These are phyloP conservation scores for Smittium culicis DNA, from an alignment of 371 early-diverging fungal genomes.

Conservation along the genomic window DNA sequence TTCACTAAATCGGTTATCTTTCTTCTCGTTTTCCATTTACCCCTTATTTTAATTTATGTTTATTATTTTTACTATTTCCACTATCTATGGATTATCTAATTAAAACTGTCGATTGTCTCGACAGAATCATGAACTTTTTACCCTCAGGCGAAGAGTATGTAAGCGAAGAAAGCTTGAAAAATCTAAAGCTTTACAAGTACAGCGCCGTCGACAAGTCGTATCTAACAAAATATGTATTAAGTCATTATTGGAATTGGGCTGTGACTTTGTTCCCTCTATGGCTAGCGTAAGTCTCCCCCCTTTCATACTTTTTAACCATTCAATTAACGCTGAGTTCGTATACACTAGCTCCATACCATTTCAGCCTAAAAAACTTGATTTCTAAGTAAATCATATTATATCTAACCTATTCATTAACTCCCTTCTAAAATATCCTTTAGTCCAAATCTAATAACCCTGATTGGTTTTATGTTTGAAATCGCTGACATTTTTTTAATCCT, in stretches of 20 bases:
- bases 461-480: constrained; percentile 78
- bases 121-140: constrained; percentile 4
- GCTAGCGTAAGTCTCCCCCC: constrained; percentile 77
- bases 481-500: constrained; percentile 51
- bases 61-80: too few relatives aligned
- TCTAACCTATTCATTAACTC: neutral
- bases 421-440: constrained; percentile 31
- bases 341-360: too few relatives aligned
- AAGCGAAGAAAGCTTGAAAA: constrained; percentile 46
- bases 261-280: constrained; percentile 75
- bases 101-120: too few relatives aligned
- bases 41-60: too few relatives aligned
- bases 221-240: constrained; percentile 61
- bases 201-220: constrained; percentile 69
- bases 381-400: neutral
- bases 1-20: too few relatives aligned
- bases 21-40: too few relatives aligned
- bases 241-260: constrained; percentile 80
- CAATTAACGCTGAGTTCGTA: too few relatives aligned
- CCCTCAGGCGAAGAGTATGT: constrained; percentile 33
- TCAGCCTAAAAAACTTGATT: too few relatives aligned
- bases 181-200: constrained; percentile 71
- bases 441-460: constrained; percentile 93
- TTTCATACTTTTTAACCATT: too few relatives aligned
- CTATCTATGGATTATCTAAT: too few relatives aligned